phyloP scores from a whole-genome alignment of 805 yeast genomes.

The Saccharomycopsis fodiens region DNA sequence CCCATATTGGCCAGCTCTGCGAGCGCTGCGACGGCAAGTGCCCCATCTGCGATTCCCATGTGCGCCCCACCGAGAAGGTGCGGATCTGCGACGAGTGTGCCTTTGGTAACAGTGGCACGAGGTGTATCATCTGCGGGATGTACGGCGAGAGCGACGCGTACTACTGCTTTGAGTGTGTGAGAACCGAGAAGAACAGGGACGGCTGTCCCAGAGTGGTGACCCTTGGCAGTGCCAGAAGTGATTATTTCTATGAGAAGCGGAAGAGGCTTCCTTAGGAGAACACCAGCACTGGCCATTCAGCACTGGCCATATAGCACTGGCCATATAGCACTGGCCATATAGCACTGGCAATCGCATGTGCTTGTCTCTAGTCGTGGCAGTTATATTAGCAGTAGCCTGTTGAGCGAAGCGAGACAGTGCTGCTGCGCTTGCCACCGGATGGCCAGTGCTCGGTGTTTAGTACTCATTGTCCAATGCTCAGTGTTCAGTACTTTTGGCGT shows the following conservation, averaged over 20 bases:
- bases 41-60: constrained; percentile 83
- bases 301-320: too few species aligned
- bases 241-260: constrained; percentile 53
- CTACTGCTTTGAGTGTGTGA: constrained; percentile 81
- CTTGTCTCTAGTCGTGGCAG: too few species aligned
- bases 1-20: constrained; percentile 62
- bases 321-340: too few species aligned
- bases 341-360: too few species aligned
- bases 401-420: too few species aligned
- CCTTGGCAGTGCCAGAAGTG: constrained; percentile 69
- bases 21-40: constrained; percentile 87
- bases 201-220: constrained; percentile 87
- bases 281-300: too few species aligned
- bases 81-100: constrained; percentile 83
- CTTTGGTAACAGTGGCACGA: constrained; percentile 52
- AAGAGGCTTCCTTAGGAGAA: too few species aligned
- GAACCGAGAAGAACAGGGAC: constrained; percentile 72
- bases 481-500: too few species aligned
- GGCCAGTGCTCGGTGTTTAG: too few species aligned
- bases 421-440: too few species aligned
- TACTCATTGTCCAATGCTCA: too few species aligned
- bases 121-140: constrained; percentile 75
- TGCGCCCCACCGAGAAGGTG: constrained; percentile 58
- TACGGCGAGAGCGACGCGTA: constrained; percentile 49
- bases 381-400: too few species aligned